phyloP scores from a whole-genome alignment of 257 asterid species.

The Fraxinus americana region DNA sequence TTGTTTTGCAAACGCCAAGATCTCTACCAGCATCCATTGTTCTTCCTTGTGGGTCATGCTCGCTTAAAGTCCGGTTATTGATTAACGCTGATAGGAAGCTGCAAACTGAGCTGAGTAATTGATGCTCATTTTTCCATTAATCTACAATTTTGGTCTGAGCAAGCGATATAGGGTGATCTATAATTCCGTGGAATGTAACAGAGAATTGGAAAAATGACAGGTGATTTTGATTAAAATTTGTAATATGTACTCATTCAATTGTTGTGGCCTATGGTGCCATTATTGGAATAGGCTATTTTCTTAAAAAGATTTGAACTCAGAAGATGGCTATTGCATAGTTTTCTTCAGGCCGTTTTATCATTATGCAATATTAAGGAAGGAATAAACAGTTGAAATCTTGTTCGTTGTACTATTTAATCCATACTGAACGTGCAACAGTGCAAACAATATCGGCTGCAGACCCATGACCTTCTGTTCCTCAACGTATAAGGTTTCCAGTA shows the following conservation, averaged over 20 bases:
- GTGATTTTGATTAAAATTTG: not conserved
- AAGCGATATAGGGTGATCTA: not conserved
- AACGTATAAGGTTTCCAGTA: too few relatives aligned
- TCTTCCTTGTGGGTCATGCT: conserved; percentile 86
- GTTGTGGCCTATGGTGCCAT: not conserved
- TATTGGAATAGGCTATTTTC: not conserved
- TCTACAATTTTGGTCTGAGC: not conserved
- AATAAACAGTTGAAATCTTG: too few relatives aligned
- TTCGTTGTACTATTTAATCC: too few relatives aligned
- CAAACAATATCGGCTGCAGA: too few relatives aligned
- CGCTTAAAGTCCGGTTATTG: conserved; percentile 56
- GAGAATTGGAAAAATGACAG: not conserved
- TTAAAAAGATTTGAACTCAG: too few relatives aligned
- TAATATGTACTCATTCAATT: too few relatives aligned
- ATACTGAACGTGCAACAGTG: too few relatives aligned
- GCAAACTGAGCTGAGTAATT: conserved; percentile 21
- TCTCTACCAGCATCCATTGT: conserved; percentile 50
- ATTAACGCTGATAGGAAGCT: conserved; percentile 39
- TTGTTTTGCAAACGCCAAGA: conserved; percentile 33
- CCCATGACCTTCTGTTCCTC: not conserved
- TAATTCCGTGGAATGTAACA: not conserved
- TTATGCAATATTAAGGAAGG: not conserved
- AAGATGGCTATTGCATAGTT: too few relatives aligned
- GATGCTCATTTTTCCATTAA: not conserved
- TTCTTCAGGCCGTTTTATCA: not conserved